A percentile compares a stretch with the other conserved stretches of the same genome.
Evolutionary conservation across 2,329 filamentous ascomycete genomes (phyloP).

Genomic region (Dichotomopilus funicola): DNA sequence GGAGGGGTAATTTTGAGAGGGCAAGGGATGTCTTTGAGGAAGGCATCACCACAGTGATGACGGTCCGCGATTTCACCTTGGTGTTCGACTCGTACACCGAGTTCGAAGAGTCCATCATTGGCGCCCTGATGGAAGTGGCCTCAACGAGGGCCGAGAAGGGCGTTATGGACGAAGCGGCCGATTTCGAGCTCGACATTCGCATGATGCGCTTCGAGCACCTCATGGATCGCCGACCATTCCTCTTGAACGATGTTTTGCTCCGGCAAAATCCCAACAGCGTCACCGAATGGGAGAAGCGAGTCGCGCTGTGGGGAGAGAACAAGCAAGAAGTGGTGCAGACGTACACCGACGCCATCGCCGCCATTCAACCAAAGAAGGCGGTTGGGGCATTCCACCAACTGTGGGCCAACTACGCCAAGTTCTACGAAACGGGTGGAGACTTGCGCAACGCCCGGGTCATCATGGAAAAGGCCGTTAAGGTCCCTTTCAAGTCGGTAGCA

Average conservation of each 20-base stretch:
- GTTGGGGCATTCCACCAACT: constrained; percentile 89
- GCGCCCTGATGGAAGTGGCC: constrained; percentile 82
- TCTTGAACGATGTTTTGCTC: constrained; percentile 90
- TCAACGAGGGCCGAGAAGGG: constrained; percentile 73
- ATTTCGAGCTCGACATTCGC: constrained; percentile 89
- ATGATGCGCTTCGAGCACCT: constrained; percentile 98
- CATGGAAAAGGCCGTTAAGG: constrained; percentile 96
- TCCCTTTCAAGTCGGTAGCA: constrained; percentile 94
- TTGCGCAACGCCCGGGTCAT: constrained; percentile 81
- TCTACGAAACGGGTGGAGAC: constrained; percentile 87
- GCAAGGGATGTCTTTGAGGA: constrained; percentile 93
- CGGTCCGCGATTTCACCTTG: constrained; percentile 91
- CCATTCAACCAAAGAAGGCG: constrained; percentile 90
- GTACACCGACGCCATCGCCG: constrained; percentile 88
- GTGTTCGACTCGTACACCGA: constrained; percentile 96
- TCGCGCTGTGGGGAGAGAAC: constrained; percentile 94
- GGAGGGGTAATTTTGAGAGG: constrained; percentile 83
- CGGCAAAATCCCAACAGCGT: constrained; percentile 97
- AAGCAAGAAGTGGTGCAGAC: constrained; percentile 86
- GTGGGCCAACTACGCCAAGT: constrained; percentile 95
- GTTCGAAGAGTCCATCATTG: constrained; percentile 94
- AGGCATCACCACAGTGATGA: constrained; percentile 96
- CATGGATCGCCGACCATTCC: constrained; percentile 93
- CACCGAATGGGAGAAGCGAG: constrained; percentile 92
- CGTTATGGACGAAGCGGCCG: constrained; percentile 70